Percentiles rank a stretch among this genome's conserved stretches.
Evolutionary conservation across 768 basidiomycete genomes (phyloP).

Genomic region (Fomitopsis pulvina): DNA sequence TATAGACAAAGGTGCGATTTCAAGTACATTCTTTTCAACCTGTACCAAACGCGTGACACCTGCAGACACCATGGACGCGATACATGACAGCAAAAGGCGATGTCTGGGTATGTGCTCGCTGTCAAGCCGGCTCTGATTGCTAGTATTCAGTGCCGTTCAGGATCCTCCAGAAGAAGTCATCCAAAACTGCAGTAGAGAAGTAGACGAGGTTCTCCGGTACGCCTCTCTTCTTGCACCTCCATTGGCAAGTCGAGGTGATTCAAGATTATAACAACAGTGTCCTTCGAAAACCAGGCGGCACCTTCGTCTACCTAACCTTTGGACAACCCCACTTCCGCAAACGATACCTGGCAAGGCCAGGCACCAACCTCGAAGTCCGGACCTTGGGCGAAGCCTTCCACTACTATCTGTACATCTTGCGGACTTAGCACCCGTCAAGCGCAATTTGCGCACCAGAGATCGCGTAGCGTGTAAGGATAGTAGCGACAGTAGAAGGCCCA

Average conservation of each 20-base stretch:
- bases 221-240: constrained; percentile 9
- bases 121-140: not conserved
- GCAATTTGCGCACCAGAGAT: too few species aligned
- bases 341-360: constrained; percentile 51
- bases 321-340: constrained; percentile 86
- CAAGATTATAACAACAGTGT: too few species aligned
- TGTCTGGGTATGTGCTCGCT: constrained; percentile 54
- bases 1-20: constrained; percentile 65
- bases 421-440: constrained; percentile 17
- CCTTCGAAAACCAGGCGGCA: constrained; percentile 47
- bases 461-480: too few species aligned
- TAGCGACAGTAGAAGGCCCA: not conserved
- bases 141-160: constrained; percentile 28
- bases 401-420: constrained; percentile 72
- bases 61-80: constrained; percentile 79
- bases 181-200: constrained; percentile 66
- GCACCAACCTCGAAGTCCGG: constrained; percentile 57
- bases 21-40: not conserved
- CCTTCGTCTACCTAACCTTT: constrained; percentile 78
- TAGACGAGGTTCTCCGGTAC: constrained; percentile 69
- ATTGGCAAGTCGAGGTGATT: not conserved
- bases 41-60: not conserved
- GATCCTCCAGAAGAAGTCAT: constrained; percentile 70
- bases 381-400: constrained; percentile 78
- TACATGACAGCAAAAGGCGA: constrained; percentile 81